Base-by-base conservation (phyloP, 148 eudicot genomes). In the Fallopia convolvulus region DNA sequence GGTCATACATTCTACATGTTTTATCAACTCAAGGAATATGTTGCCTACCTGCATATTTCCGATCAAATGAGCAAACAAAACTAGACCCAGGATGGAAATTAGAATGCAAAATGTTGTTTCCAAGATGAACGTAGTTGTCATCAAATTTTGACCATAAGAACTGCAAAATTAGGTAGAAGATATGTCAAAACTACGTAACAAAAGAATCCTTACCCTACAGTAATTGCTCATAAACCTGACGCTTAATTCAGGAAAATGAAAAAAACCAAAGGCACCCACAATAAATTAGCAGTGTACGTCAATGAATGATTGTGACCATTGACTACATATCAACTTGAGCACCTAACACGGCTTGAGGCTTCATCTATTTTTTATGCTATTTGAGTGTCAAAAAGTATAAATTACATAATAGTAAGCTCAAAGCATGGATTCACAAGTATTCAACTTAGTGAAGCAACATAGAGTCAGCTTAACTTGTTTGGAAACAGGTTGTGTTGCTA, bases 21-120 rank as follows among this genome's bases (percentile, higher is more conserved):
- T 18, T 71, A 7, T 71, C 30, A 41, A 44, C 46, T 7, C 11
- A 39, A 39, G 17, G 18, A 14, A 39, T 33, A 72, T 23, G 33
- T 70, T 50, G 8, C 65, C 11, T 82, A 90, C 94, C 92, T 88
- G 90, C 90, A 90, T 90, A 58, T 90, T 90, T 68, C 91, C 94
- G 21, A 90, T 90, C 42, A 90, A 83, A 56, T 85, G 92, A 44
- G 94, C 82, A 77, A 90, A 90, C 72, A 90, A 75, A 75, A 90
- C 87, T 44, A 90, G 86, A 77, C 92, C 94, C 72, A 88, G 21
- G 60, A 88, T 85, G 50, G 89, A 83, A 72, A 90, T 87, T 40
- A 90, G 72, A 56, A 87, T 90, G 74, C 89, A 89, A 76, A 87
- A 88, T 50, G 82, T 63, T 36, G 89, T 90, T 79, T 90, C 94